Conservation (phyloP, 2,329 filamentous ascomycete genomes). For the Venturia effusa region DNA sequence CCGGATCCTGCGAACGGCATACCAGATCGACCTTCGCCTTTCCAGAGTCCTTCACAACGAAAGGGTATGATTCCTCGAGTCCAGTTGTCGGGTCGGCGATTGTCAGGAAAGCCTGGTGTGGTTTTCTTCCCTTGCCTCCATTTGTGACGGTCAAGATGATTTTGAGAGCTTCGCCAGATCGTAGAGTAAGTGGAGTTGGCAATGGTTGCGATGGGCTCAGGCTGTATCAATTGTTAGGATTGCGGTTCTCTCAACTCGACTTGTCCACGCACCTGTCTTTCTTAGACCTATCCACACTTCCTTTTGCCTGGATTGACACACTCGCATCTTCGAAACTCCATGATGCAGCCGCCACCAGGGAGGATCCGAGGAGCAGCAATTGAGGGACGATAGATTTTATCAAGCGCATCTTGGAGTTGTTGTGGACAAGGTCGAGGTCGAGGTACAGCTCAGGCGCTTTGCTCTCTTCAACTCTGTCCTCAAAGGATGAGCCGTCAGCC, state of each 20-base stretch:
- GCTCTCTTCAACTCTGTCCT: neutral
- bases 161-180: conserved; percentile 64
- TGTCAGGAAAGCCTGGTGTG: conserved; percentile 88
- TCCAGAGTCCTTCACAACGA: conserved; percentile 76
- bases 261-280: conserved; percentile 54
- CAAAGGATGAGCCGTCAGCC: neutral
- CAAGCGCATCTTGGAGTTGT: neutral
- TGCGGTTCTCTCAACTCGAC: neutral
- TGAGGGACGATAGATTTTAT: neutral
- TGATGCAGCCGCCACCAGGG: conserved; percentile 37
- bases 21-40: conserved; percentile 81
- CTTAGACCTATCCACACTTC: conserved; percentile 35
- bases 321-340: conserved; percentile 69
- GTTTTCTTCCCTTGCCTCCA: conserved; percentile 64
- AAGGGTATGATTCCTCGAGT: conserved; percentile 76
- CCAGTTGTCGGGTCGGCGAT: conserved; percentile 64
- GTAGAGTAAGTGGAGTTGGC: conserved; percentile 53
- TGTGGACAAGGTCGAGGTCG: neutral
- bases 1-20: conserved; percentile 30
- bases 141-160: conserved; percentile 73
- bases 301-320: conserved; percentile 53
- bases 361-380: neutral
- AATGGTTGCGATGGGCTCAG: conserved; percentile 44
- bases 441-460: neutral
- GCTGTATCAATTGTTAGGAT: conserved; percentile 20